phyloP scores from a whole-genome alignment of 225 moss, liverwort and hornwort genomes.

The Bryum argenteum region DNA sequence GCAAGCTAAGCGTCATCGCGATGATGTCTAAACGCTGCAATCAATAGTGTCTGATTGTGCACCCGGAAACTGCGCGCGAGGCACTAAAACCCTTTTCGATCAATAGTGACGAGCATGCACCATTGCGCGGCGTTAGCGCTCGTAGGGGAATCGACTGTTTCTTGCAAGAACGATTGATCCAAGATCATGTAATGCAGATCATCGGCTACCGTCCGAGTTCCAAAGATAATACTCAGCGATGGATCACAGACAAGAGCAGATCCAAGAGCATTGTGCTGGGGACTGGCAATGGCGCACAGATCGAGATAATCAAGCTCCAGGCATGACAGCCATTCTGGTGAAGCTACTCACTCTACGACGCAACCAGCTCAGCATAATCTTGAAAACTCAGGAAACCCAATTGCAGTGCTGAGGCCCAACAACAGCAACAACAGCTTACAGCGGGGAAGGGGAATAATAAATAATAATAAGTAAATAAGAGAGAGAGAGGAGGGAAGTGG shows the following conservation, averaged over 20 bases:
- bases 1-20: constrained; percentile 56
- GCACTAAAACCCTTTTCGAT: neutral
- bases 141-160: constrained; percentile 15
- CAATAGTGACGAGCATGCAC: constrained; percentile 15
- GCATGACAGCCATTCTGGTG: constrained; percentile 13
- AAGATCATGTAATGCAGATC: constrained; percentile 31
- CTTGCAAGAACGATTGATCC: constrained; percentile 20
- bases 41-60: constrained; percentile 2
- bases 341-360: neutral
- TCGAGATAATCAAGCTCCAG: constrained; percentile 3
- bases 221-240: too few relatives aligned
- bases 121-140: constrained; percentile 23
- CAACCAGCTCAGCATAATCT: neutral
- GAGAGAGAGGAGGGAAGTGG: neutral
- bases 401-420: neutral
- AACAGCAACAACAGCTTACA: neutral
- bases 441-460: neutral
- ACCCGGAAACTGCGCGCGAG: neutral
- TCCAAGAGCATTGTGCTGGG: constrained; percentile 16
- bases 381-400: neutral
- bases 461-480: too few relatives aligned
- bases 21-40: constrained; percentile 3
- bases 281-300: constrained; percentile 11
- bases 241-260: neutral
- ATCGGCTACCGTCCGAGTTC: neutral